phyloP scores from a whole-genome alignment of 306 rosid genomes.

The Rosa lucieae region DNA sequence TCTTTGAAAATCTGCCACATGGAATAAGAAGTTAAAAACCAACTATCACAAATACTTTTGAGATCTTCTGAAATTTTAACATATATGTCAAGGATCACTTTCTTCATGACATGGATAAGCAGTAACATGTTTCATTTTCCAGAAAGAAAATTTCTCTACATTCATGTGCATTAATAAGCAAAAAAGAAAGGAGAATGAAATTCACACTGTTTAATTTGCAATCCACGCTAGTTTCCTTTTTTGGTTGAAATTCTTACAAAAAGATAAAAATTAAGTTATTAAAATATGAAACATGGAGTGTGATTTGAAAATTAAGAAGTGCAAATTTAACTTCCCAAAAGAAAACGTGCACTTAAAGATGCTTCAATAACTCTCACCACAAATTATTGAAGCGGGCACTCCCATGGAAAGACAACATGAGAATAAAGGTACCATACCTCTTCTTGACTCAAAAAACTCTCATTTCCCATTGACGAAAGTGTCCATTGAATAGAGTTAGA shows the following conservation, averaged over 20 bases:
- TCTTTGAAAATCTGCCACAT: conserved; percentile 36
- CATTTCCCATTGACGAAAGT: conserved; percentile 20
- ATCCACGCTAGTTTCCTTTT: too few relatives aligned
- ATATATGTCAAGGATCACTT: background rate
- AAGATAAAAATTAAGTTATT: too few relatives aligned
- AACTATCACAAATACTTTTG: background rate
- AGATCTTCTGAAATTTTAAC: background rate
- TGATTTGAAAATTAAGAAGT: too few relatives aligned
- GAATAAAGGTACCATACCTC: conserved; percentile 34
- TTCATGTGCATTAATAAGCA: background rate
- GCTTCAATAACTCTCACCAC: background rate
- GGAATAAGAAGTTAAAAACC: conserved; percentile 1
- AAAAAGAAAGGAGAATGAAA: too few relatives aligned
- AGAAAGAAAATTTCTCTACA: background rate
- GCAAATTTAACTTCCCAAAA: too few relatives aligned
- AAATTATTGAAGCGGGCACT: background rate
- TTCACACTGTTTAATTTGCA: too few relatives aligned
- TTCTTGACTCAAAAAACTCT: conserved; percentile 18
- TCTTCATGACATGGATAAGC: background rate
- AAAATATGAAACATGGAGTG: too few relatives aligned
- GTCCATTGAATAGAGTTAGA: background rate
- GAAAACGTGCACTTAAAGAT: background rate
- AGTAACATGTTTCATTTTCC: background rate
- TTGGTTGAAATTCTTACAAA: too few relatives aligned
- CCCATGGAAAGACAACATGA: background rate